phyloP scores from a whole-genome alignment of 2,329 filamentous ascomycete species.

The Pseudogymnoascus sp. region DNA sequence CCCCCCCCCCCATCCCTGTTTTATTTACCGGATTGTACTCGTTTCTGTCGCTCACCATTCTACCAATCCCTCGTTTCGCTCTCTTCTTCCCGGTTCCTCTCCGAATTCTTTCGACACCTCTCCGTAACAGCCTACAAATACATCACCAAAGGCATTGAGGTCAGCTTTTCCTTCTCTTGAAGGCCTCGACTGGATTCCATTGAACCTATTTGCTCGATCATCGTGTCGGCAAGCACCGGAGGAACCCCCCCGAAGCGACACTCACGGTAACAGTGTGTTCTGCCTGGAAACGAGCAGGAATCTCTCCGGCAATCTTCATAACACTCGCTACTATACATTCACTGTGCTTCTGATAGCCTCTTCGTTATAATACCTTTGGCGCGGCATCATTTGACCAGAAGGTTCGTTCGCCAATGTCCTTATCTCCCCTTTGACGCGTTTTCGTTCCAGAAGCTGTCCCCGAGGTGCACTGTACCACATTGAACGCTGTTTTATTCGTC shows the following conservation, averaged over 20 bases:
- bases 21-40: constrained; percentile 15
- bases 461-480: constrained; percentile 1
- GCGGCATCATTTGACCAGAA: constrained; percentile 2
- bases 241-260: constrained; percentile 3
- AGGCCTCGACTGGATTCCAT: constrained; percentile 5
- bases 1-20: constrained; percentile 18
- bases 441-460: constrained; percentile 1
- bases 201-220: background rate
- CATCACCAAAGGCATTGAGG: background rate
- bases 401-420: background rate
- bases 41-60: constrained; percentile 10
- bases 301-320: constrained; percentile 17
- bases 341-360: constrained; percentile 1
- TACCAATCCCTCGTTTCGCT: background rate
- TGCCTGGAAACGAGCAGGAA: constrained; percentile 13
- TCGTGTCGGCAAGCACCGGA: constrained; percentile 4
- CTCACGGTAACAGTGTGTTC: constrained; percentile 27
- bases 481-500: constrained; percentile 8
- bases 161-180: background rate
- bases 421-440: constrained; percentile 6
- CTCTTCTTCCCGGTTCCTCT: background rate
- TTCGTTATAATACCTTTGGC: constrained; percentile 9
- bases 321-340: constrained; percentile 24
- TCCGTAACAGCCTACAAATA: background rate
- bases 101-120: background rate